Evolutionary conservation across 805 yeast species (phyloP).

Genomic region (Saccharomyces kudriavzevii): DNA sequence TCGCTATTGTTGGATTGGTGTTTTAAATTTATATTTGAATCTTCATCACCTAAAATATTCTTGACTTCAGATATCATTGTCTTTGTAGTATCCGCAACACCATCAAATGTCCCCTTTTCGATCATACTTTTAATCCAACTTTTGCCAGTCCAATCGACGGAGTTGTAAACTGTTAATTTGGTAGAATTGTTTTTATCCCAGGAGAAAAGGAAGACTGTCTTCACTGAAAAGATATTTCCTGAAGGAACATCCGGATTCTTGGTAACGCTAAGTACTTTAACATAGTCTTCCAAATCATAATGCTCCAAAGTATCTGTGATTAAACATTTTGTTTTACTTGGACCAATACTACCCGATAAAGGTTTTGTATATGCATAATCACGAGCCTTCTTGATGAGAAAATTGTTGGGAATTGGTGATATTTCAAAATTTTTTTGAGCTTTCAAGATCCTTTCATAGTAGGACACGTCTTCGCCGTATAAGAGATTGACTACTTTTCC

Average conservation of each 20-base stretch:
- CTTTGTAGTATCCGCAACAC: conserved; percentile 55
- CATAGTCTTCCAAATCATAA: conserved; percentile 39
- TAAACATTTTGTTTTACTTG: conserved; percentile 62
- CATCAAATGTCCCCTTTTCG: conserved; percentile 65
- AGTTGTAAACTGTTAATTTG: conserved; percentile 44
- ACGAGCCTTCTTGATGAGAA: conserved; percentile 33
- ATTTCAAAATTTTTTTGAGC: conserved; percentile 61
- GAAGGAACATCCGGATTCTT: conserved; percentile 80
- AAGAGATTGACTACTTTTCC: conserved; percentile 52
- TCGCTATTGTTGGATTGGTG: conserved; percentile 6
- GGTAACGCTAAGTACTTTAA: conserved; percentile 49
- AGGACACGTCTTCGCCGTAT: conserved; percentile 51
- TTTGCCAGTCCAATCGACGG: conserved; percentile 63
- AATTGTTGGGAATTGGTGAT: conserved; percentile 38
- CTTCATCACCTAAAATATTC: conserved; percentile 22
- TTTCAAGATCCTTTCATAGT: conserved; percentile 38
- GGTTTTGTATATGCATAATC: conserved; percentile 56
- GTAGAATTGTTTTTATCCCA: conserved; percentile 60
- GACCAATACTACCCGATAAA: conserved; percentile 60
- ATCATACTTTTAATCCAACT: conserved; percentile 74
- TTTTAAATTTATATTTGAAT: conserved; percentile 1
- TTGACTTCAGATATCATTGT: conserved; percentile 42
- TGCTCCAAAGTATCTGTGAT: conserved; percentile 53
- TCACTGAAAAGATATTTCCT: conserved; percentile 57
- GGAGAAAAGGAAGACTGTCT: conserved; percentile 47